A percentile compares a stretch with the other conserved stretches of the same genome.
These are phyloP conservation scores for Phycomyces nitens DNA, from an alignment of 192 early-diverging fungal genomes.

Conservation along the genomic window DNA sequence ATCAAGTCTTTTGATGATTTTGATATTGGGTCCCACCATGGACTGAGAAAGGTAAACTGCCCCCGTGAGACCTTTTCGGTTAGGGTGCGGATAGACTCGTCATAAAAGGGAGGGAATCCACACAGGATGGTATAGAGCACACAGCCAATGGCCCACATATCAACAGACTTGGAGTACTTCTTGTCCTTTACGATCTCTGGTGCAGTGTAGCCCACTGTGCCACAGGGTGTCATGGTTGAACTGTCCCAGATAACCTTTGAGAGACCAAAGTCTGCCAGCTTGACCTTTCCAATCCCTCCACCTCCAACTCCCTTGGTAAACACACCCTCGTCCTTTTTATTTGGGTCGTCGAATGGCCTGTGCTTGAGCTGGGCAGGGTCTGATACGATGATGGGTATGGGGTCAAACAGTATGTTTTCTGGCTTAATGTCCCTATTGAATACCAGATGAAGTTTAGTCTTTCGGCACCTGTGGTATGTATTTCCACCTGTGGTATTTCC, in stretches of 20 bases:
- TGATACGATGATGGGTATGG: slow-evolving; percentile 63
- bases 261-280: slow-evolving; percentile 88
- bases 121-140: slow-evolving; percentile 80
- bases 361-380: slow-evolving; percentile 25
- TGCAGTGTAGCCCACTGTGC: slow-evolving; percentile 90
- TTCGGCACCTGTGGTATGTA: background rate
- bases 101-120: slow-evolving; percentile 81
- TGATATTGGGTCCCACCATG: slow-evolving; percentile 92
- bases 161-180: slow-evolving; percentile 76
- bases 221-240: slow-evolving; percentile 85
- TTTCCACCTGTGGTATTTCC: background rate
- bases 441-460: too few relatives aligned
- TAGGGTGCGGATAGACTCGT: slow-evolving; percentile 72
- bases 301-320: slow-evolving; percentile 72
- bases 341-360: slow-evolving; percentile 47
- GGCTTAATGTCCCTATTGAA: slow-evolving; percentile 83
- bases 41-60: slow-evolving; percentile 77
- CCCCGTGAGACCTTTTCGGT: slow-evolving; percentile 85
- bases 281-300: slow-evolving; percentile 78
- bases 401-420: slow-evolving; percentile 81
- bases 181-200: slow-evolving; percentile 87
- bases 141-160: slow-evolving; percentile 87
- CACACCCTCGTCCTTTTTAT: slow-evolving; percentile 71
- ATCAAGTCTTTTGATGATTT: slow-evolving; percentile 71
- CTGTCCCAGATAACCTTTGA: slow-evolving; percentile 84